Base-by-base conservation (phyloP, 116 monocot genomes). In the Dioscorea cayenensis region DNA sequence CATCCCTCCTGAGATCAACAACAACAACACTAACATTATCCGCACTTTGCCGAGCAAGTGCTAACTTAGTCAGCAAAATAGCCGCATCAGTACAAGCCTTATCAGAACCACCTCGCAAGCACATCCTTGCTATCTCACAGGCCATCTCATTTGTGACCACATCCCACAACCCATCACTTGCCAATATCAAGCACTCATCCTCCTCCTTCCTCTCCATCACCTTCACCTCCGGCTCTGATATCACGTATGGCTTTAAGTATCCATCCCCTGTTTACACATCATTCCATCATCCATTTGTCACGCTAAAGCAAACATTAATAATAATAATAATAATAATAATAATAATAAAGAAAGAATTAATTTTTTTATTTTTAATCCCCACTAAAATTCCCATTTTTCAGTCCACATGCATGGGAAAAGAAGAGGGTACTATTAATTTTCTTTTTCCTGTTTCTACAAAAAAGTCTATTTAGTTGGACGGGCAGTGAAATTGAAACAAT, bases 111-210 rank as follows among this genome's bases (percentile, higher is more conserved):
- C 70, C 70, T 22, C 79, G 75, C 59, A 93, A 79, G 75, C 93
- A 93, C 84, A 76, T 85, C 67, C 83, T 67, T 0, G 64, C 89
- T 23, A 93, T 73, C 13, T 81, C 78, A 72, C 93, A 89, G 21
- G 89, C 93, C 73, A 71, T 89, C 79, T 79, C 86, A 76, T 87
- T 89, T 21, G 77, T 80, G 36, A 93, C 84, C 36, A 92, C 92
- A 73, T 92, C 92, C 92, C 92, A 92, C 67, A 92, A 72, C 60
- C 92, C 92, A 66, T 92, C 92, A 71, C 92, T 92, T 23, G 86
- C 92, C 27, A 92, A 65, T n/a, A 92, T 89, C 73, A 93, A 68
- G 68, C 82, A 93, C 77, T 84, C 93, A 65, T 93, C 93, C 19
- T 75, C 89, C 21, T 81, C 89, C 59, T 11, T 25, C 72, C 89